Percentiles rank a stretch among this genome's conserved stretches.
These are phyloP conservation scores for Backusella parvicylindrica DNA, from an alignment of 192 early-diverging fungal genomes.

Conservation along the genomic window DNA sequence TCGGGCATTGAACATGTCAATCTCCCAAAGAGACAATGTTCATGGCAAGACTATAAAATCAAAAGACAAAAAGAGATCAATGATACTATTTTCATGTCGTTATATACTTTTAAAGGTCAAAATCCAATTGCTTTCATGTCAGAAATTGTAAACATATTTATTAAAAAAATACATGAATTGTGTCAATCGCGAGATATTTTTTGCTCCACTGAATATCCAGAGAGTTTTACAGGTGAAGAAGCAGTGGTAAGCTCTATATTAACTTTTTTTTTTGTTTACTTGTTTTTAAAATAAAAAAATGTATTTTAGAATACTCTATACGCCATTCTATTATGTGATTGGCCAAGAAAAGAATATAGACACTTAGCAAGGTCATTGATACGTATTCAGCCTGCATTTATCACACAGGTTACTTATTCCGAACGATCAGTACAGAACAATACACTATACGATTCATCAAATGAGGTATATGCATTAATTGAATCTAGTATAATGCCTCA, in stretches of 20 bases:
- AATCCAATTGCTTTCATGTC: not conserved
- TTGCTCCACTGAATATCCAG: conserved; percentile 30
- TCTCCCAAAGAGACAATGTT: not conserved
- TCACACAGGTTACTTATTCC: conserved; percentile 23
- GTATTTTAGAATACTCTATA: not conserved
- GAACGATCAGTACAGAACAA: conserved; percentile 25
- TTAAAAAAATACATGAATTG: not conserved
- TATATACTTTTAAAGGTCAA: not conserved
- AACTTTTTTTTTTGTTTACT: not conserved
- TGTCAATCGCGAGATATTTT: conserved; percentile 14
- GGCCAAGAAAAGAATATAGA: conserved; percentile 1
- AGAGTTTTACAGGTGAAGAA: conserved; percentile 36
- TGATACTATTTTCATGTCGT: not conserved
- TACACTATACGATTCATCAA: conserved; percentile 20
- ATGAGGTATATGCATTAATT: conserved; percentile 26
- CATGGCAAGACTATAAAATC: not conserved
- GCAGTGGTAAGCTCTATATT: conserved; percentile 26
- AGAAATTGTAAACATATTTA: not conserved
- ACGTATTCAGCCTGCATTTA: conserved; percentile 13
- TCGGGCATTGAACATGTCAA: not conserved
- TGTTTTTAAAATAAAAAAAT: not conserved
- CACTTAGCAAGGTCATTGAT: conserved; percentile 19
- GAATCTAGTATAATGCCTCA: not conserved
- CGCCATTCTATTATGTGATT: not conserved
- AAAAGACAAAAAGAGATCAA: not conserved